Percentiles rank a stretch among this genome's conserved stretches.
Conservation (phyloP, 2,329 filamentous ascomycete genomes). For the Colletotrichum tropicale region DNA sequence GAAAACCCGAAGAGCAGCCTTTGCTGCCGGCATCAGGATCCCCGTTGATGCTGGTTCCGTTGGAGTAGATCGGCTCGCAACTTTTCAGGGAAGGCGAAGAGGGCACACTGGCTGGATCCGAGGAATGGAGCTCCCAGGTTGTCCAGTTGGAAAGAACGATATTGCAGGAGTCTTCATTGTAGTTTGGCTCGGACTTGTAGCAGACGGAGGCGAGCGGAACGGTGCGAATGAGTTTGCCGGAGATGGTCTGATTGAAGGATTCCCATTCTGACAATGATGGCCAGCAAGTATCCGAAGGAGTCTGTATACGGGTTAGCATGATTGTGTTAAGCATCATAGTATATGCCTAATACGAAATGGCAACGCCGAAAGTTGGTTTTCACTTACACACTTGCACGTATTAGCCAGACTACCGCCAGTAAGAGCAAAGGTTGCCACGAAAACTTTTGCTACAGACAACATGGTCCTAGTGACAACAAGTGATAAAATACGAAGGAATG, state of each 20-base stretch:
- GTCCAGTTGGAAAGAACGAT: conserved; percentile 38
- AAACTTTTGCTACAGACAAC: background rate
- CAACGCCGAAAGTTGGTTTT: background rate
- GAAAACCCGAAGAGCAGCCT: conserved; percentile 17
- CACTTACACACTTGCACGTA: background rate
- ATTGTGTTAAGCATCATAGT: background rate
- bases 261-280: conserved; percentile 50
- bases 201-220: conserved; percentile 51
- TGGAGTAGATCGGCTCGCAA: conserved; percentile 41
- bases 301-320: conserved; percentile 4
- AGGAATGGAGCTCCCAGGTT: conserved; percentile 35
- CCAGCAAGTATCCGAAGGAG: conserved; percentile 41
- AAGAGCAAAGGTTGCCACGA: background rate
- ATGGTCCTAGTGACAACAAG: background rate
- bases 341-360: background rate
- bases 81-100: conserved; percentile 34
- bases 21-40: conserved; percentile 22
- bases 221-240: conserved; percentile 55
- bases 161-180: conserved; percentile 46
- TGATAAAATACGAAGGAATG: background rate
- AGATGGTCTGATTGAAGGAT: conserved; percentile 53
- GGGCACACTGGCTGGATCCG: background rate
- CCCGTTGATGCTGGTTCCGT: conserved; percentile 31
- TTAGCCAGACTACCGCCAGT: background rate
- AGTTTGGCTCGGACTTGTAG: conserved; percentile 27